These are phyloP conservation scores for Allomyces javanicus DNA, from an alignment of 192 early-diverging fungal species.

Conservation along the genomic window DNA sequence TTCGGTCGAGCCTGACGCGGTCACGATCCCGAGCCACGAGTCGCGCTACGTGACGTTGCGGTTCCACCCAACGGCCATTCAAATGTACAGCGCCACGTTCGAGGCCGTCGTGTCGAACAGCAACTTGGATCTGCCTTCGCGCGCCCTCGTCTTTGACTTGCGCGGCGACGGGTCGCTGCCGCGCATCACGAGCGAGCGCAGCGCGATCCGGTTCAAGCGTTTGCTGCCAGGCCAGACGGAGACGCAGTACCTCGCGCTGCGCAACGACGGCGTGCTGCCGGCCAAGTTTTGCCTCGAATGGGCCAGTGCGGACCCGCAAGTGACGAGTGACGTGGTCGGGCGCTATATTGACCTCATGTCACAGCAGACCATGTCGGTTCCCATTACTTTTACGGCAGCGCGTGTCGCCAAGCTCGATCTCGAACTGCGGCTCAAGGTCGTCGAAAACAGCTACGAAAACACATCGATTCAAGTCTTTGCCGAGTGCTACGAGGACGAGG, in stretches of 20 bases:
- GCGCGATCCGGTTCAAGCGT: conserved; percentile 20
- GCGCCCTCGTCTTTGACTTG: conserved; percentile 29
- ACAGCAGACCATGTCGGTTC: conserved; percentile 18
- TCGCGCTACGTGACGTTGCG: conserved; percentile 25
- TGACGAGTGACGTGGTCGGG: background rate
- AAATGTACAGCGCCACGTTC: conserved; percentile 34
- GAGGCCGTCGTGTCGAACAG: conserved; percentile 36
- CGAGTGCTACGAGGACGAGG: conserved; percentile 33
- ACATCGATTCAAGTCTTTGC: conserved; percentile 19
- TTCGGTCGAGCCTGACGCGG: conserved; percentile 34
- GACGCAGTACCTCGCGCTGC: conserved; percentile 18
- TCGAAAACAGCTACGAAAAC: conserved; percentile 40
- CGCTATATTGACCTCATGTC: background rate
- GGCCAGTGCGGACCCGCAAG: conserved; percentile 14
- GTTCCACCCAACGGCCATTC: conserved; percentile 39
- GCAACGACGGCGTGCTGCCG: conserved; percentile 36
- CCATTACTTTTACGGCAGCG: conserved; percentile 19
- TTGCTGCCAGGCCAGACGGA: conserved; percentile 24
- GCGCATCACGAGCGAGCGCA: conserved; percentile 26
- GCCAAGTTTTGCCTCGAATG: conserved; percentile 35
- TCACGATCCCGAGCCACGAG: conserved; percentile 37
- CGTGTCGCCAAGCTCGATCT: conserved; percentile 20
- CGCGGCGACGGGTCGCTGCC: conserved; percentile 40
- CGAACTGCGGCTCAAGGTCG: conserved; percentile 23
- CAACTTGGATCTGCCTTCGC: conserved; percentile 21